phyloP scores from a whole-genome alignment of 1,284 basidiomycete genomes.

The Leccinum angustisporum region DNA sequence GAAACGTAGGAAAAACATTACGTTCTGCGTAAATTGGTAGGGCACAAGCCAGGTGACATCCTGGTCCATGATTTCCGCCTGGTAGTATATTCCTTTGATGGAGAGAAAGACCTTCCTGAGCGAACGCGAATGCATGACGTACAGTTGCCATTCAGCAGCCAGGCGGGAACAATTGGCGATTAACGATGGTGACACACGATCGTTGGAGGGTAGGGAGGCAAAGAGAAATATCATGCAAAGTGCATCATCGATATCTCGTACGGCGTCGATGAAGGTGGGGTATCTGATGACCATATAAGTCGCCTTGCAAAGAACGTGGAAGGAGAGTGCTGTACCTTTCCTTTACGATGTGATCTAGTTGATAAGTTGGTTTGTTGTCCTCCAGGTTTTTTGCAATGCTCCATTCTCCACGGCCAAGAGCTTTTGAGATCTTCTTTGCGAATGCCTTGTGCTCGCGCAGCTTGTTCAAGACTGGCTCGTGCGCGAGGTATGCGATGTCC shows the following conservation, averaged over 20 bases:
- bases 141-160: conserved; percentile 92
- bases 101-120: conserved; percentile 94
- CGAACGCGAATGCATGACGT: conserved; percentile 86
- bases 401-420: conserved; percentile 94
- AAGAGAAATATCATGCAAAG: conserved; percentile 95
- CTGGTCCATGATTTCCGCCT: conserved; percentile 93
- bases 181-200: conserved; percentile 80
- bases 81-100: conserved; percentile 99
- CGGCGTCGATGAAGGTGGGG: conserved; percentile 94
- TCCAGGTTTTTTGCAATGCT: conserved; percentile 92
- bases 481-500: conserved; percentile 96
- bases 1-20: conserved; percentile 38
- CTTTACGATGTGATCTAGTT: conserved; percentile 96
- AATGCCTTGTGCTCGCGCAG: conserved; percentile 98
- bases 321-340: conserved; percentile 64
- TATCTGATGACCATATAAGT: conserved; percentile 57
- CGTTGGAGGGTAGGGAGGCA: conserved; percentile 82
- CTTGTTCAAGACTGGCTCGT: conserved; percentile 95
- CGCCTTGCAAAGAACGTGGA: background rate
- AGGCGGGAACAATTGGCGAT: conserved; percentile 91
- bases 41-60: conserved; percentile 96
- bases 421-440: conserved; percentile 94
- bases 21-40: conserved; percentile 96
- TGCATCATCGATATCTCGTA: conserved; percentile 97
- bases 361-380: conserved; percentile 87